Conservation (phyloP, 2,329 filamentous ascomycete genomes). For the Dryadomyces quercus-mongolicae region DNA sequence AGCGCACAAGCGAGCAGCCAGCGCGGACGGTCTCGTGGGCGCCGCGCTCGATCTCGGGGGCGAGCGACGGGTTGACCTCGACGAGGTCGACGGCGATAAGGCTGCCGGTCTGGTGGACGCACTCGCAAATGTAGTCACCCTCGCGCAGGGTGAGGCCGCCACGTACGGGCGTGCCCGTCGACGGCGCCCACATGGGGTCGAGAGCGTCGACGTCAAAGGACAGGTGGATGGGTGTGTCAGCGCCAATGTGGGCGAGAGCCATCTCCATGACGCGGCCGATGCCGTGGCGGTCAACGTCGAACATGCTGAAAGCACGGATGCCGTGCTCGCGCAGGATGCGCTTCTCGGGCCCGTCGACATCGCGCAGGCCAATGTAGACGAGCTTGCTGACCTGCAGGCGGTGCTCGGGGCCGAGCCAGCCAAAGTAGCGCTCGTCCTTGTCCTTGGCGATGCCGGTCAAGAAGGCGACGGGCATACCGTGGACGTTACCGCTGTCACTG, state of each 20-base stretch:
- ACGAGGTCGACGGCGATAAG: conserved; percentile 72
- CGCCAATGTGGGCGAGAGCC: conserved; percentile 92
- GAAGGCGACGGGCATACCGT: conserved; percentile 96
- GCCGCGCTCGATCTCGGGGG: conserved; percentile 45
- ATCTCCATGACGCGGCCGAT: conserved; percentile 96
- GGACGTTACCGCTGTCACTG: conserved; percentile 82
- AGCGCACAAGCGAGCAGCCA: conserved; percentile 82
- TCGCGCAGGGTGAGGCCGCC: conserved; percentile 88
- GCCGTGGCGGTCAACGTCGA: conserved; percentile 81
- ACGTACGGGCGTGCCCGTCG: conserved; percentile 87
- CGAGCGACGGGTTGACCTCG: conserved; percentile 66
- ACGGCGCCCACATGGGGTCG: conserved; percentile 92
- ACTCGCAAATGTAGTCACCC: conserved; percentile 93
- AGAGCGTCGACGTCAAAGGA: conserved; percentile 96
- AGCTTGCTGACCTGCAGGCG: conserved; percentile 65
- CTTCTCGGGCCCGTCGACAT: conserved; percentile 93
- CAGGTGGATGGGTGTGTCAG: conserved; percentile 90
- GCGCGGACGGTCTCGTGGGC: conserved; percentile 80
- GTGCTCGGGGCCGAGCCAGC: conserved; percentile 72
- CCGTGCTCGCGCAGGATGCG: conserved; percentile 74
- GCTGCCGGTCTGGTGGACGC: conserved; percentile 67
- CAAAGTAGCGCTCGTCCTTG: conserved; percentile 68
- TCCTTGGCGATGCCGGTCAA: conserved; percentile 73
- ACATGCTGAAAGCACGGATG: conserved; percentile 97
- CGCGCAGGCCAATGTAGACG: conserved; percentile 90